Evolutionary conservation across 148 eudicot genomes (phyloP).

Genomic region (Nepenthes mirabilis): DNA sequence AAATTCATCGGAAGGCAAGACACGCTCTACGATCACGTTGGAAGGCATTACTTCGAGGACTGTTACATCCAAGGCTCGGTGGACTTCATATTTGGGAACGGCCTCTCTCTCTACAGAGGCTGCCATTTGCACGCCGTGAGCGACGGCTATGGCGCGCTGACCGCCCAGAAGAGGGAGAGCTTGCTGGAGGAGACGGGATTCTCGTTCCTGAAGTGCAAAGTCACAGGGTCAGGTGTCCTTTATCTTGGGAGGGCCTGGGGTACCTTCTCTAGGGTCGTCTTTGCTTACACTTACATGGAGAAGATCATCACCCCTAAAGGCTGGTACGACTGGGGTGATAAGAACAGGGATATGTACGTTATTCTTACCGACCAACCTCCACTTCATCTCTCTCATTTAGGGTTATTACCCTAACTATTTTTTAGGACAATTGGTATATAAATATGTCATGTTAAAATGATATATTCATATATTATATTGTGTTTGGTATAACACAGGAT

Average conservation of each 20-base stretch:
- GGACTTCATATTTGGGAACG: slow-evolving; percentile 95
- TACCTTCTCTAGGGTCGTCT: slow-evolving; percentile 81
- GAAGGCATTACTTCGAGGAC: slow-evolving; percentile 85
- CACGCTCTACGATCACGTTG: slow-evolving; percentile 78
- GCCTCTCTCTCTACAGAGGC: slow-evolving; percentile 71
- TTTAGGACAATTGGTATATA: no score
- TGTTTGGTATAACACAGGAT: no score
- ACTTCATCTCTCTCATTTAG: not conserved
- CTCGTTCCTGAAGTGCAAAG: slow-evolving; percentile 71
- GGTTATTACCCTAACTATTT: no score
- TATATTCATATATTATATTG: no score
- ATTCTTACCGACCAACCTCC: not conserved
- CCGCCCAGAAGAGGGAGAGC: slow-evolving; percentile 83
- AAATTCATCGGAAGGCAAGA: slow-evolving; percentile 84
- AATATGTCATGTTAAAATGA: no score
- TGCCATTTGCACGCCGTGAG: slow-evolving; percentile 84
- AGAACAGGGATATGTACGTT: slow-evolving; percentile 61
- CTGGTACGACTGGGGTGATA: slow-evolving; percentile 91
- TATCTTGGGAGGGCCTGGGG: slow-evolving; percentile 96
- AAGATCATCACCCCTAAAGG: slow-evolving; percentile 75
- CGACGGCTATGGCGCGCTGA: slow-evolving; percentile 51
- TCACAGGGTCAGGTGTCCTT: slow-evolving; percentile 74
- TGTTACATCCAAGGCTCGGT: slow-evolving; percentile 92
- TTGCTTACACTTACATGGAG: slow-evolving; percentile 85
- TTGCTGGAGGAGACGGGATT: slow-evolving; percentile 76